Conservation (phyloP, 1,139 yeast genomes). For the Blastobotrys arbuscula region DNA sequence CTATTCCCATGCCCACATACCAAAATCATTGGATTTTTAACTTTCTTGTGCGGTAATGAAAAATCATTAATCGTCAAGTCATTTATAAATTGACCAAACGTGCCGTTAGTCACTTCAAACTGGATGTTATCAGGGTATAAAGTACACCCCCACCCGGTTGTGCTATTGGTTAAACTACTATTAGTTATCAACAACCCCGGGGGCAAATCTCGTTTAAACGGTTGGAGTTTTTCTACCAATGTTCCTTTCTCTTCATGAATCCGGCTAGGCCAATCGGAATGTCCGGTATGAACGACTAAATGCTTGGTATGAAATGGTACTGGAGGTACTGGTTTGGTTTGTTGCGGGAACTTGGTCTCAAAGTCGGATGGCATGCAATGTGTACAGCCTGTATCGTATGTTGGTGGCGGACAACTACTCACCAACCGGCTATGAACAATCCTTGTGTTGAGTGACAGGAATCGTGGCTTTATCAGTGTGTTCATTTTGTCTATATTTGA, state of each 20-base stretch:
- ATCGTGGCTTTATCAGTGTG: too few species aligned
- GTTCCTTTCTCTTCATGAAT: constrained; percentile 47
- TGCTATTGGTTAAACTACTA: constrained; percentile 23
- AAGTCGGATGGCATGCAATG: constrained; percentile 42
- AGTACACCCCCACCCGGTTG: constrained; percentile 24
- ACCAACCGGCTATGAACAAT: not conserved
- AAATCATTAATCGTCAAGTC: constrained; percentile 29
- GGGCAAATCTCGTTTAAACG: constrained; percentile 4
- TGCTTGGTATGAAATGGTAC: constrained; percentile 52
- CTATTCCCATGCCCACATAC: constrained; percentile 64
- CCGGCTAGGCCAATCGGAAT: constrained; percentile 50
- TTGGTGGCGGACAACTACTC: constrained; percentile 46
- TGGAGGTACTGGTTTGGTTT: constrained; percentile 30
- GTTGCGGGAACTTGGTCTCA: constrained; percentile 20
- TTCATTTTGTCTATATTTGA: too few species aligned
- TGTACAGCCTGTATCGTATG: constrained; percentile 57
- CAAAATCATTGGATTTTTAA: constrained; percentile 32
- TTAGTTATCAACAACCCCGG: constrained; percentile 46
- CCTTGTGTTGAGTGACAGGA: too few species aligned
- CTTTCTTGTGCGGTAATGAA: not conserved
- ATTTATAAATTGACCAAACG: constrained; percentile 41
- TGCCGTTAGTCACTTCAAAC: constrained; percentile 33
- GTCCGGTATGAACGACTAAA: constrained; percentile 45
- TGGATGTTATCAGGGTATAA: constrained; percentile 54
- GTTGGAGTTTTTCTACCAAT: constrained; percentile 27